Evolutionary conservation across 2,329 filamentous ascomycete species (phyloP).

Genomic region (Fusarium sterilihyphosum): DNA sequence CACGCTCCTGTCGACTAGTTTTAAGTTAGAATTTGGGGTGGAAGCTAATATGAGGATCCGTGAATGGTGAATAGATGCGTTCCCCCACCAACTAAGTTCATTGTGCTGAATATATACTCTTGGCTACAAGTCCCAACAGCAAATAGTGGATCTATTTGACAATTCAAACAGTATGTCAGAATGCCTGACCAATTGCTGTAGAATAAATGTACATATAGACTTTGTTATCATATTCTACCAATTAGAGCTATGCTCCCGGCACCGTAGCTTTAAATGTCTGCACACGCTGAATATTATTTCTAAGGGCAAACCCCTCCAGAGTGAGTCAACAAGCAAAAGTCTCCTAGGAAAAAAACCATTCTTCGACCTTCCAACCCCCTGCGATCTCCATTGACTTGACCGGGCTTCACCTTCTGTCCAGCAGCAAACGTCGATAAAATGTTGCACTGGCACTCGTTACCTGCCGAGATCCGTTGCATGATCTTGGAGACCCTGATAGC

Average conservation of each 20-base stretch:
- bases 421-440: neutral
- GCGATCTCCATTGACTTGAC: too few species aligned
- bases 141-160: neutral
- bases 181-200: neutral
- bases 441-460: slow-evolving; percentile 2
- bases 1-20: neutral
- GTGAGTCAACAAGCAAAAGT: too few species aligned
- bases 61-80: neutral
- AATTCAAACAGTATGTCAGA: neutral
- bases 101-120: neutral
- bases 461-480: neutral
- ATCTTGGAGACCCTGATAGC: neutral
- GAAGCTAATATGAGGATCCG: neutral
- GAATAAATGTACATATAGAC: neutral
- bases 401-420: too few species aligned
- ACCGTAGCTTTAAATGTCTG: neutral
- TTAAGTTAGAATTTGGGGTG: neutral
- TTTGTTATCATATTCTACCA: neutral
- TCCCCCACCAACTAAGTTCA: neutral
- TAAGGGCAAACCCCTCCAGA: neutral
- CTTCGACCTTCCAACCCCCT: neutral
- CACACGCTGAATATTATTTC: too few species aligned
- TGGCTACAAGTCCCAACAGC: rapidly evolving
- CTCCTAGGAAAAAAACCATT: rapidly evolving
- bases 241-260: too few species aligned